Percentiles rank a stretch among this genome's conserved stretches.
Conservation (phyloP, 1,284 basidiomycete species). For the Marasmius sp. region DNA sequence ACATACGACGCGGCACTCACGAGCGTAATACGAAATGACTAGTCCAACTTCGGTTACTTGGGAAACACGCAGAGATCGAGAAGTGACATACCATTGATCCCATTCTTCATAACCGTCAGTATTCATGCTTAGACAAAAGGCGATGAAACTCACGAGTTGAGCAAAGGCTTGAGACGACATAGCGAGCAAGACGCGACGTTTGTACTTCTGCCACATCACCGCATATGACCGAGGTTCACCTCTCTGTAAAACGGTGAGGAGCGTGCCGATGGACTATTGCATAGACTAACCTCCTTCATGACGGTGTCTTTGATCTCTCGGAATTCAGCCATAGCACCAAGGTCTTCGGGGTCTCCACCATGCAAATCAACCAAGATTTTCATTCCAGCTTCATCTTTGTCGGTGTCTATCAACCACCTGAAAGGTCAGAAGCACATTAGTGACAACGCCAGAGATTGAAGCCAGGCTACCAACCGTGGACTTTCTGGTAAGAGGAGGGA, state of each 20-base stretch:
- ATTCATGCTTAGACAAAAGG: not conserved
- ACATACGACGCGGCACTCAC: conserved; percentile 43
- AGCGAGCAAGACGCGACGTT: conserved; percentile 89
- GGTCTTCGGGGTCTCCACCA: conserved; percentile 78
- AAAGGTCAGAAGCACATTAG: not conserved
- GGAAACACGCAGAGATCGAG: conserved; percentile 6
- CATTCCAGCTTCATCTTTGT: conserved; percentile 85
- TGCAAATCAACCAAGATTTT: conserved; percentile 89
- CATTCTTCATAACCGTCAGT: conserved; percentile 57
- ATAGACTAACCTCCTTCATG: conserved; percentile 64
- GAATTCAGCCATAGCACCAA: conserved; percentile 81
- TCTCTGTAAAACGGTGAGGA: conserved; percentile 43
- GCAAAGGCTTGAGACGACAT: conserved; percentile 98
- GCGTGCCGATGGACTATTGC: conserved; percentile 12
- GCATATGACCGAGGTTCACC: conserved; percentile 84
- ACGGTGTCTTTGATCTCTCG: conserved; percentile 93
- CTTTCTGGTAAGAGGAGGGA: conserved; percentile 91
- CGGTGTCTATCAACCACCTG: conserved; percentile 92
- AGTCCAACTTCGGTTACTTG: conserved; percentile 2
- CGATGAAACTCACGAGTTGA: conserved; percentile 66
- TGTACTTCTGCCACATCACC: conserved; percentile 88
- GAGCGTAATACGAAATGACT: conserved; percentile 96
- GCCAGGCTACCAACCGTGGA: conserved; percentile 60
- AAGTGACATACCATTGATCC: conserved; percentile 73
- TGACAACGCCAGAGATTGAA: not conserved